phyloP scores from a whole-genome alignment of 2,329 filamentous ascomycete species.

The Fusarium lateritium region DNA sequence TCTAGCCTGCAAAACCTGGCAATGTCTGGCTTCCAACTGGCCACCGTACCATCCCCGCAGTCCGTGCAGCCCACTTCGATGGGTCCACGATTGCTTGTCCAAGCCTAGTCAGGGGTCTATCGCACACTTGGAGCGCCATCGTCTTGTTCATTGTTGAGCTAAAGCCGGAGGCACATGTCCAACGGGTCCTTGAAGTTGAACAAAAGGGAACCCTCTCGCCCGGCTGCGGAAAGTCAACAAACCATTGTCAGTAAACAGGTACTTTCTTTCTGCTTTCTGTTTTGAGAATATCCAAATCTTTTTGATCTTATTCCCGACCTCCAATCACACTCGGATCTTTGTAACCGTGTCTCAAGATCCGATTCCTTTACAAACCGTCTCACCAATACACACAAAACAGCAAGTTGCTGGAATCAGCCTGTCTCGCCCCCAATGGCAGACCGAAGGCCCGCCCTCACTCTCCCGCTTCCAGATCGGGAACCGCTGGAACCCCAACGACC shows the following conservation, averaged over 20 bases:
- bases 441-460: slow-evolving; percentile 47
- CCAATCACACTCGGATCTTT: slow-evolving; percentile 3
- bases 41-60: slow-evolving; percentile 46
- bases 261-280: slow-evolving; percentile 14
- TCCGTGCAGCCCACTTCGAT: slow-evolving; percentile 43
- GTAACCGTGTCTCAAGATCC: slow-evolving; percentile 23
- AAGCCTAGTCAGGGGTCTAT: slow-evolving; percentile 50
- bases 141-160: slow-evolving; percentile 36
- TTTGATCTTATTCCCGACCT: slow-evolving; percentile 11
- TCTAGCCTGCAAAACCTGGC: slow-evolving; percentile 26
- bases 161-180: slow-evolving; percentile 41
- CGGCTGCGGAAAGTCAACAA: slow-evolving; percentile 34
- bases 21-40: slow-evolving; percentile 42
- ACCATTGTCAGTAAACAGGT: slow-evolving; percentile 16
- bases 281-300: not conserved
- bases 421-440: slow-evolving; percentile 47
- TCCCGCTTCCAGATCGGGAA: slow-evolving; percentile 47
- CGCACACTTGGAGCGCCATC: slow-evolving; percentile 39
- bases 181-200: slow-evolving; percentile 34
- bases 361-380: slow-evolving; percentile 1
- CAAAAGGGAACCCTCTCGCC: slow-evolving; percentile 40
- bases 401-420: slow-evolving; percentile 29
- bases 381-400: slow-evolving; percentile 3
- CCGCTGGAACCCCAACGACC: slow-evolving; percentile 42
- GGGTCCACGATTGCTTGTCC: slow-evolving; percentile 44